Conservation (phyloP, 305 asterid genomes). For the Fraxinus baroniana region DNA sequence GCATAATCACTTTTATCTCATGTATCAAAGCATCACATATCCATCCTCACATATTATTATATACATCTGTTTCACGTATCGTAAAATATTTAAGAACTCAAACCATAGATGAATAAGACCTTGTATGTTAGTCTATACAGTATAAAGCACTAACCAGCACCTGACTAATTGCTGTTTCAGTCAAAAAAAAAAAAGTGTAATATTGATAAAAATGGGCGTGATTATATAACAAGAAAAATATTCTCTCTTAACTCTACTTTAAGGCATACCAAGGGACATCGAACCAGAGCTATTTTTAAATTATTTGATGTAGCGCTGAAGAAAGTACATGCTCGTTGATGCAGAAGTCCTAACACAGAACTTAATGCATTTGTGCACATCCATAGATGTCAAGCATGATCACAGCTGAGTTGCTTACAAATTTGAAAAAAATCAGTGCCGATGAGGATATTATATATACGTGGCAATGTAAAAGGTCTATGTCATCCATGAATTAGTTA, state of each 20-base stretch:
- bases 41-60: neutral
- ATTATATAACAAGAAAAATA: neutral
- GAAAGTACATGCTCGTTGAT: neutral
- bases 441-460: neutral
- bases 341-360: neutral
- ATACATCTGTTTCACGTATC: neutral
- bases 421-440: neutral
- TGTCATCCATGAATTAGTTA: neutral
- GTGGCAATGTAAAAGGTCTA: neutral
- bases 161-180: neutral
- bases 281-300: neutral
- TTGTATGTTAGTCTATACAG: neutral
- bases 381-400: neutral
- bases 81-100: neutral
- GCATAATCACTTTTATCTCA: neutral
- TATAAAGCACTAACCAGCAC: neutral
- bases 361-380: neutral
- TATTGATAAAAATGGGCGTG: neutral
- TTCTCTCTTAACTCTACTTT: neutral
- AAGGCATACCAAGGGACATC: neutral
- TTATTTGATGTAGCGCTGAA: neutral
- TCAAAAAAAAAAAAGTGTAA: neutral
- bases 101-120: neutral
- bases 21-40: neutral
- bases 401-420: neutral